Evolutionary conservation across 2,329 filamentous ascomycete species (phyloP), one percentile per base, ranked within the genome.

Genomic region (Stachybotrys chartarum): DNA sequence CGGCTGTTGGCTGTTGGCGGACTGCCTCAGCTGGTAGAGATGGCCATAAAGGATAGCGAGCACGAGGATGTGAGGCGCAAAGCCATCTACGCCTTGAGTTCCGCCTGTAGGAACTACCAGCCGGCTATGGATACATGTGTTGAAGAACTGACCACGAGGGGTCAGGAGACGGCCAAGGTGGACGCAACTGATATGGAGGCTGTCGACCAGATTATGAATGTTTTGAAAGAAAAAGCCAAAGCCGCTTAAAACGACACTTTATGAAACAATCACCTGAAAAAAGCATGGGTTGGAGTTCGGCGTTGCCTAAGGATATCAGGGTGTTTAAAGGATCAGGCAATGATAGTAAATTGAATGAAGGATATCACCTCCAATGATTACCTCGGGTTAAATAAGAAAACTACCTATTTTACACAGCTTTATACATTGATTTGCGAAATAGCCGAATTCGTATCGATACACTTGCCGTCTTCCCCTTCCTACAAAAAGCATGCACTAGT

Each of bases 141-240:
- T 1, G 77, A 80, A 42, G 81, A 87, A 64, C 73, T 88, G 65
- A 72, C 70, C 18, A 82, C 82, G 64, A 71, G 75, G 51, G 82
- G 84, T 52, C 80, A 84, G 1, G 71, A 72, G 6, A 76, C 78
- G 32, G 76, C 70, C 17, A 85, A 84, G 62, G 74, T 93, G n/a
- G 88, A 96, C 66, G 91, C 93, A 0, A 77, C 74, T 18, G 85
- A 97, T 70, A 97, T 97, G 94, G 88, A 91, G 54, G 85, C 84
- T 7, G 85, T 96, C 46, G 90, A 97, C 70, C 75, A 71, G 32
- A 74, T 96, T 51, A 90, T 96, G 68, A 77, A 82, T 53, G 81
- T 76, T 39, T 73, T 96, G 57, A 83, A 81, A 63, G 78, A 83
- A 51, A 78, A 76, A 64, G 75, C 73, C 31, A 68, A 72, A 61